Base-by-base conservation (phyloP, 2,329 filamentous ascomycete genomes). In the Corniculantispora saksenae region DNA sequence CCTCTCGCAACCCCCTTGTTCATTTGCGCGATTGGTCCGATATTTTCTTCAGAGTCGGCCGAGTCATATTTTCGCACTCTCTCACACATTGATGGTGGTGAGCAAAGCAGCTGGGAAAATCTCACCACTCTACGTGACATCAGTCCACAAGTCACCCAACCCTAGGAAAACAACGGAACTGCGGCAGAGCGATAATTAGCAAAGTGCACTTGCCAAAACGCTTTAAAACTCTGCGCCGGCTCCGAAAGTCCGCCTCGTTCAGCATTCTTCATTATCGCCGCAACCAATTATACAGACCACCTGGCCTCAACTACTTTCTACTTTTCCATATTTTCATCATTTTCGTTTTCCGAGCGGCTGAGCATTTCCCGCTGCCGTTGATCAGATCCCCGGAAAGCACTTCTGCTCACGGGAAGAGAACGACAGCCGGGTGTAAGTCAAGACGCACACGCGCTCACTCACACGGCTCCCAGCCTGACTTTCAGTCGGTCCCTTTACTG, bases 141-240 rank as follows among this genome's bases (percentile, higher is more conserved):
- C 61, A 63, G 61, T 63, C 61, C 61, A 63, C 61, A 50, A 63
- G 61, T 61, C 35, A 61, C 59, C 59, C 59, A 61, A 61, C 57
- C 32, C 45, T 23, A 63, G 43, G 43, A 40, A 57, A 63, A 40
- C 17, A n/a, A 35, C 61, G 61, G 51, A 57, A 51, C 27, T 5
- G 19, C 13, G 13, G 15, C 25, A 55, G 23, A 45, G 19, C 12
- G 23, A 25, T 25, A 10, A 32, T 21, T 50, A 12, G 23, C 21
- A 21, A 35, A 53, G 23, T 21, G 27, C 7, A 6, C n/a, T 40
- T 40, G 3, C 9, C 21, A 25, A 60, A 21, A 29, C 10, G 7
- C 35, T 38, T 38, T 53, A 17, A 15, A 50, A 23, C 47, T 50
- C 47, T 21, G 17, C 21, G n/a, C 47, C 9, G 47, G n/a, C 19